Conservation (phyloP, 2,329 filamentous ascomycete genomes). For the Cladosporium sp. region DNA sequence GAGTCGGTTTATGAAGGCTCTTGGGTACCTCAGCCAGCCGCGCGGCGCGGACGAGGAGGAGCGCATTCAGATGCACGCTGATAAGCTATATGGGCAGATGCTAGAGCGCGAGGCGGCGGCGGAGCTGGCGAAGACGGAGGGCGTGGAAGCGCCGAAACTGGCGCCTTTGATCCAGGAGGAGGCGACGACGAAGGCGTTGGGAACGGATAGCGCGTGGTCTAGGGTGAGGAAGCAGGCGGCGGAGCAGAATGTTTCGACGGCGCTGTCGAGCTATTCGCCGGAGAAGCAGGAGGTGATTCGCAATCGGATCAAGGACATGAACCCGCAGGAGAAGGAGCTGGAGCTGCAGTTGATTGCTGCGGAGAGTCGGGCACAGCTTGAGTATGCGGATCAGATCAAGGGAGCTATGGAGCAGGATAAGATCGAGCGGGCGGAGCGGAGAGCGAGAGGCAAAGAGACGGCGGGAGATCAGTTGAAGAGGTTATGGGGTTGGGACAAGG, state of each 20-base stretch:
- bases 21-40: constrained; percentile 77
- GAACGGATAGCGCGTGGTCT: constrained; percentile 34
- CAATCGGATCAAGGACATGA: constrained; percentile 36
- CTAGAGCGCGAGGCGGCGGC: constrained; percentile 74
- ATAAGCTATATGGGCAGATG: constrained; percentile 86
- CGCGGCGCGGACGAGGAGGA: constrained; percentile 71
- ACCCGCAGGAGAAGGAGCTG: constrained; percentile 56
- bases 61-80: constrained; percentile 90
- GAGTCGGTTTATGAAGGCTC: constrained; percentile 82
- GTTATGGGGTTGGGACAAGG: constrained; percentile 34
- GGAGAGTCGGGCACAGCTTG: constrained; percentile 61
- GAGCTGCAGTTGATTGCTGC: constrained; percentile 66
- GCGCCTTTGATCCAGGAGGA: constrained; percentile 52
- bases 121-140: constrained; percentile 65
- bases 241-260: constrained; percentile 35
- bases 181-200: constrained; percentile 31
- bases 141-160: constrained; percentile 56
- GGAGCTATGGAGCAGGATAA: constrained; percentile 59
- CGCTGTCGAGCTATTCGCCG: constrained; percentile 54
- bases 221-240: constrained; percentile 28
- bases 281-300: constrained; percentile 60
- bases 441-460: constrained; percentile 54
- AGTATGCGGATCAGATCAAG: constrained; percentile 59
- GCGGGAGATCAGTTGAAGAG: constrained; percentile 43
- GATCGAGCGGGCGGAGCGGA: constrained; percentile 55